Conservation (phyloP, 1,284 basidiomycete species). For the Fomitopsis pinicola region DNA sequence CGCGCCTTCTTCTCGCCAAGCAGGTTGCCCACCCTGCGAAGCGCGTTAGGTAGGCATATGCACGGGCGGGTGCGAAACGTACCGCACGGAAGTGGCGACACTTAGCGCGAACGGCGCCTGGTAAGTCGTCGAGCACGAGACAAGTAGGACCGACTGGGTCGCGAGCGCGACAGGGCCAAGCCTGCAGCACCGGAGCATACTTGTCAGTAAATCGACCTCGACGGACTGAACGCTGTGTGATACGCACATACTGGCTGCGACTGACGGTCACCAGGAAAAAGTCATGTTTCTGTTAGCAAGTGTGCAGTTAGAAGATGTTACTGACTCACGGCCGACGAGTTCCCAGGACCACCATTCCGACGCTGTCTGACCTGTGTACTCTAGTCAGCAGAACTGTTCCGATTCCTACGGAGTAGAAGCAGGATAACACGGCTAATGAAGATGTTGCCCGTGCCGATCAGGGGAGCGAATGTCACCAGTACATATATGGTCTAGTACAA, state of each 20-base stretch:
- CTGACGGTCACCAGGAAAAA: conserved; percentile 22
- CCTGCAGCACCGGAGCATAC: conserved; percentile 19
- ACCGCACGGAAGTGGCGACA: conserved; percentile 83
- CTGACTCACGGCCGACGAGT: conserved; percentile 48
- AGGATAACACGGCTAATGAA: too few species aligned
- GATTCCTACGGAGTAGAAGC: too few species aligned
- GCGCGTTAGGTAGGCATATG: neutral
- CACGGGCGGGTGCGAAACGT: conserved; percentile 17
- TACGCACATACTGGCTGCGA: conserved; percentile 56
- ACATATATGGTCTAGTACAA: neutral
- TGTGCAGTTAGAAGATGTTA: neutral
- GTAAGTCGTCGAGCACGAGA: conserved; percentile 74
- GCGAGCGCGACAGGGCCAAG: conserved; percentile 62
- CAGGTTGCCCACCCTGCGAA: conserved; percentile 70
- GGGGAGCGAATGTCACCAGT: neutral
- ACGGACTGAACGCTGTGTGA: neutral
- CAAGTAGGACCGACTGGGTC: conserved; percentile 70
- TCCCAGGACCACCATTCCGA: conserved; percentile 96
- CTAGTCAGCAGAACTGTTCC: neutral
- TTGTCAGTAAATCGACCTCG: neutral
- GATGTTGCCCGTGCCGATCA: neutral
- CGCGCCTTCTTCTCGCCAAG: conserved; percentile 68
- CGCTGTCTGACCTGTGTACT: conserved; percentile 43
- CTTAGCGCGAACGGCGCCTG: conserved; percentile 83
- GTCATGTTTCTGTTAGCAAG: neutral